Conservation (phyloP, 495 filamentous ascomycete genomes). For the Symbiotaphrina buchneri region DNA sequence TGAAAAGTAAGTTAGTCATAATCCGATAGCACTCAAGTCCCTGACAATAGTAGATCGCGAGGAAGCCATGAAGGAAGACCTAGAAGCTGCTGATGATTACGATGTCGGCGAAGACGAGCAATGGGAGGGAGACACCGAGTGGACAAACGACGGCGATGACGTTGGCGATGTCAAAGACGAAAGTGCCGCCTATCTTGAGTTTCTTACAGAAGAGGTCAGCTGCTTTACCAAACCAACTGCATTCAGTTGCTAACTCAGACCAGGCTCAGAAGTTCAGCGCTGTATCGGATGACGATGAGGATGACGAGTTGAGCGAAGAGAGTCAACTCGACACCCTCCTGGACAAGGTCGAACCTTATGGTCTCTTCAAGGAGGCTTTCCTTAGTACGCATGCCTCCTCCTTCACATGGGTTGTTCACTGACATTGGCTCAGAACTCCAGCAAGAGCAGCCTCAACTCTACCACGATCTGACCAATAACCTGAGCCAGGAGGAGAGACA, state of each 20-base stretch:
- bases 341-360: conserved; percentile 86
- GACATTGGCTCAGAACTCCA: conserved; percentile 38
- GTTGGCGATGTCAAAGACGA: conserved; percentile 61
- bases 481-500: conserved; percentile 63
- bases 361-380: conserved; percentile 58
- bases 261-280: conserved; percentile 67
- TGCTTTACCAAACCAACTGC: conserved; percentile 1
- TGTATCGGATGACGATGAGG: conserved; percentile 46
- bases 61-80: conserved; percentile 81
- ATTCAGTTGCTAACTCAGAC: conserved; percentile 10
- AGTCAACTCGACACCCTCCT: conserved; percentile 79
- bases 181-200: conserved; percentile 84
- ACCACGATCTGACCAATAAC: conserved; percentile 54
- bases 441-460: conserved; percentile 77
- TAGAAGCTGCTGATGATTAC: conserved; percentile 36
- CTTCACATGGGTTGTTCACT: conserved; percentile 7
- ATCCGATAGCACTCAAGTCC: neutral
- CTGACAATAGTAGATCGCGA: conserved; percentile 40
- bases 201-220: conserved; percentile 69
- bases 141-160: conserved; percentile 40
- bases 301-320: conserved; percentile 82
- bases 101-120: conserved; percentile 56
- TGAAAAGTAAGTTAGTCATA: conserved; percentile 38
- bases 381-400: conserved; percentile 34
- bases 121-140: conserved; percentile 47